Evolutionary conservation across 2,329 filamentous ascomycete genomes (phyloP).

Genomic region (Ophiostoma tasmaniense): DNA sequence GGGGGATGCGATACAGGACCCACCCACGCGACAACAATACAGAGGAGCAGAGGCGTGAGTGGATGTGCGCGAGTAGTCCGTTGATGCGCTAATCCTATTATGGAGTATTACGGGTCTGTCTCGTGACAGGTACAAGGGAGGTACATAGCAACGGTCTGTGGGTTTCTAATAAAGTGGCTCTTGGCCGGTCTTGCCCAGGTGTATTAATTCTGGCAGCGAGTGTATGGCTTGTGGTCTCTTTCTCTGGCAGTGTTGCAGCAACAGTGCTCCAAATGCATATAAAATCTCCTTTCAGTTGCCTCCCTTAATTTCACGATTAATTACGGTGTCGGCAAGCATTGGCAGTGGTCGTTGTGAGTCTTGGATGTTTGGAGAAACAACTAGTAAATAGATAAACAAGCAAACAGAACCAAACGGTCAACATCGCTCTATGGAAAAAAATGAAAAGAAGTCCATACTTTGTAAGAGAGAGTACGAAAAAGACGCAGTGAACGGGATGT

Average conservation of each 20-base stretch:
- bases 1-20: constrained; percentile 13
- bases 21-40: constrained; percentile 15
- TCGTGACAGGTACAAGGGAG: not conserved
- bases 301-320: not conserved
- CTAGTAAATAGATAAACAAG: not conserved
- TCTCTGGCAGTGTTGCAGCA: not conserved
- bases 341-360: not conserved
- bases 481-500: not conserved
- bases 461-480: not conserved
- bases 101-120: not conserved
- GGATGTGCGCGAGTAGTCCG: constrained; percentile 1
- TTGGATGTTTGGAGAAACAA: not conserved
- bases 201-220: not conserved
- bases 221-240: not conserved
- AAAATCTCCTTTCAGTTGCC: not conserved
- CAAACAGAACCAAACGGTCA: not conserved
- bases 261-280: not conserved
- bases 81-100: not conserved
- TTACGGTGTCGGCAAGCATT: not conserved
- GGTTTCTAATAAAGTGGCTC: not conserved
- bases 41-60: not conserved
- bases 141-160: constrained; percentile 2
- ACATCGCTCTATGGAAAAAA: not conserved
- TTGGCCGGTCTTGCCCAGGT: not conserved
- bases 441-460: not conserved